Percentiles rank a stretch among this genome's conserved stretches.
phyloP scores from a whole-genome alignment of 768 basidiomycete species.

The Exsudoporus frostii region DNA sequence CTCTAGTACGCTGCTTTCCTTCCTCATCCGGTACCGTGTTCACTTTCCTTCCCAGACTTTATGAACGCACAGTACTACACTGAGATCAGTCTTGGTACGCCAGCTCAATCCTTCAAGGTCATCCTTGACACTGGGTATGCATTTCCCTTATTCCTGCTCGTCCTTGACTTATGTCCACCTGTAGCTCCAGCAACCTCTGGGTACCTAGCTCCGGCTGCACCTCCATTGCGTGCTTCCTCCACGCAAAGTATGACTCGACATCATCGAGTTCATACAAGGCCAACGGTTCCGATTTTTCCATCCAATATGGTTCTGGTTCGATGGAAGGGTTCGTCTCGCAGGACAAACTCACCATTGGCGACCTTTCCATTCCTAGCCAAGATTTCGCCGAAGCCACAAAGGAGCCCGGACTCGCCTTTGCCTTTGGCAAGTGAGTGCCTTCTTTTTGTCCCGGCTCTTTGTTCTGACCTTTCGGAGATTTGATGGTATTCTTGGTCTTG shows the following conservation, averaged over 20 bases:
- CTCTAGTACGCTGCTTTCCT: constrained; percentile 44
- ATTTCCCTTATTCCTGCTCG: constrained; percentile 18
- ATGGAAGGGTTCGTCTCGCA: constrained; percentile 95
- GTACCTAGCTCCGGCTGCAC: constrained; percentile 79
- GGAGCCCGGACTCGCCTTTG: constrained; percentile 96
- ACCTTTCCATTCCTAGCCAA: constrained; percentile 67
- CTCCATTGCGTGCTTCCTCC: constrained; percentile 92
- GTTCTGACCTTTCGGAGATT: constrained; percentile 50
- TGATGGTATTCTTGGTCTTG: constrained; percentile 94
- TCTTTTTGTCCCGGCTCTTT: background rate
- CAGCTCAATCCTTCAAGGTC: constrained; percentile 90
- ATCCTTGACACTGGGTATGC: constrained; percentile 85
- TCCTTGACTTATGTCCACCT: background rate
- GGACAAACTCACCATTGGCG: constrained; percentile 78
- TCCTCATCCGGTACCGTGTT: background rate
- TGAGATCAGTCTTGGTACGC: constrained; percentile 79
- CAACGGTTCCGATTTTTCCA: constrained; percentile 87
- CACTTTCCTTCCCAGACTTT: constrained; percentile 61
- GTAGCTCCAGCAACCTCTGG: constrained; percentile 90
- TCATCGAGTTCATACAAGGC: constrained; percentile 81
- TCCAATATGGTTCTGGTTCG: constrained; percentile 93
- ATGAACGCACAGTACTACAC: constrained; percentile 98
- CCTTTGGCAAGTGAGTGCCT: constrained; percentile 80
- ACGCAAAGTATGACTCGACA: constrained; percentile 83
- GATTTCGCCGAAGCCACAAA: constrained; percentile 95